phyloP scores from a whole-genome alignment of 495 filamentous ascomycete genomes.

The Ascodesmis nigricans region DNA sequence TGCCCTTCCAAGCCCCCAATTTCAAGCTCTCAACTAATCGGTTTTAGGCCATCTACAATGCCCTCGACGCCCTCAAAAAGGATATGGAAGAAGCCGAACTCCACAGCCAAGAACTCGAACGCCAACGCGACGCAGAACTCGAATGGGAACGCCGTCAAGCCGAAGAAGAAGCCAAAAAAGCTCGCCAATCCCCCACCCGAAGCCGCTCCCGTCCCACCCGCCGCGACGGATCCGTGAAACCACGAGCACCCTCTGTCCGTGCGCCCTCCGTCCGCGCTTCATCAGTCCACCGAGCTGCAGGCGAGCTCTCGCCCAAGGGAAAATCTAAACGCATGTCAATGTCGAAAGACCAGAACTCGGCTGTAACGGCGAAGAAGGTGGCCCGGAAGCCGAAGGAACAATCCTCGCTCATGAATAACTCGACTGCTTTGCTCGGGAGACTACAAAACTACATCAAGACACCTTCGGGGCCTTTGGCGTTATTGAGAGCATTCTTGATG shows the following conservation, averaged over 20 bases:
- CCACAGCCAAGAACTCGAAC: constrained; percentile 23
- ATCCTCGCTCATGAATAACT: constrained; percentile 38
- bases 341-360: too few relatives aligned
- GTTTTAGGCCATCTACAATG: constrained; percentile 13
- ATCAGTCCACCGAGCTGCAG: too few relatives aligned
- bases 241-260: too few relatives aligned
- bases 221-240: too few relatives aligned
- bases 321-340: too few relatives aligned
- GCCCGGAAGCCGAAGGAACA: constrained; percentile 28
- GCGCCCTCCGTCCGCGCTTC: too few relatives aligned
- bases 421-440: constrained; percentile 40
- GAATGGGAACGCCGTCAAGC: constrained; percentile 9
- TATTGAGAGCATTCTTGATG: constrained; percentile 60
- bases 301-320: too few relatives aligned
- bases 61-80: constrained; percentile 17
- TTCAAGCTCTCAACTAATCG: constrained; percentile 1
- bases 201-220: neutral
- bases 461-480: constrained; percentile 13
- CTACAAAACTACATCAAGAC: constrained; percentile 18
- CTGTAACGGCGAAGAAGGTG: too few relatives aligned
- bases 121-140: constrained; percentile 9
- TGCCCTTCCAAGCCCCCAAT: constrained; percentile 12
- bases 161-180: constrained; percentile 6
- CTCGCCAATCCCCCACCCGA: constrained; percentile 5
- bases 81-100: constrained; percentile 35